Evolutionary conservation across 164 flowering plant species (phyloP).

Genomic region (Stephania japonica): DNA sequence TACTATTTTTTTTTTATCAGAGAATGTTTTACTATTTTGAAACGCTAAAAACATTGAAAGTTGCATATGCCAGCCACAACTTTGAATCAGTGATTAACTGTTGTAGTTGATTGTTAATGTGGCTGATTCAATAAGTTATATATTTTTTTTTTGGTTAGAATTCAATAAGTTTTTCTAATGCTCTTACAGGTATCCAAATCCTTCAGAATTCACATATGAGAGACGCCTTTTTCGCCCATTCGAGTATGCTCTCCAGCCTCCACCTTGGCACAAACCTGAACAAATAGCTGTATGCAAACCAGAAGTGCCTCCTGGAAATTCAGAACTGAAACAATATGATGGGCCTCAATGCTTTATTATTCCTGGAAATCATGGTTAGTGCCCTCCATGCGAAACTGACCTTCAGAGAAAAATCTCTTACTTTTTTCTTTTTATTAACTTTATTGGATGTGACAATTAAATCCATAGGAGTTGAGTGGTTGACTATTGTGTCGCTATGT

Average conservation of each 20-base stretch:
- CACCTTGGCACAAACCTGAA: slow-evolving; percentile 76
- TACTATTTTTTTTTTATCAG: too few species aligned
- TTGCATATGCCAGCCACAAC: neutral
- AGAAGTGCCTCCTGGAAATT: slow-evolving; percentile 65
- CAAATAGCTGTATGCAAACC: slow-evolving; percentile 90
- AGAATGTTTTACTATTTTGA: neutral
- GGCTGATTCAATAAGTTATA: neutral
- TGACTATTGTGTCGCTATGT: neutral
- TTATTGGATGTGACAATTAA: neutral
- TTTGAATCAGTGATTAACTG: neutral
- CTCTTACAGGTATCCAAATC: slow-evolving; percentile 85
- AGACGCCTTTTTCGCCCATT: slow-evolving; percentile 88
- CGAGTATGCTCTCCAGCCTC: slow-evolving; percentile 98
- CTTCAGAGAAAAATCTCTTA: neutral
- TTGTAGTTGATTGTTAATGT: neutral
- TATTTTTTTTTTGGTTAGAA: neutral
- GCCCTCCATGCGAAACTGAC: slow-evolving; percentile 3
- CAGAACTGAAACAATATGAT: slow-evolving; percentile 66
- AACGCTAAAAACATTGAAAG: neutral
- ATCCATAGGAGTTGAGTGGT: neutral
- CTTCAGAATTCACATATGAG: slow-evolving; percentile 91
- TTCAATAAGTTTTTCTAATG: neutral
- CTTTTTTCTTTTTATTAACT: neutral
- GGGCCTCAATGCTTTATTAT: slow-evolving; percentile 95
- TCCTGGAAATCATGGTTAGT: slow-evolving; percentile 99